phyloP scores from a whole-genome alignment of 176 grass and related monocot species.

The Pontederia crassipes region DNA sequence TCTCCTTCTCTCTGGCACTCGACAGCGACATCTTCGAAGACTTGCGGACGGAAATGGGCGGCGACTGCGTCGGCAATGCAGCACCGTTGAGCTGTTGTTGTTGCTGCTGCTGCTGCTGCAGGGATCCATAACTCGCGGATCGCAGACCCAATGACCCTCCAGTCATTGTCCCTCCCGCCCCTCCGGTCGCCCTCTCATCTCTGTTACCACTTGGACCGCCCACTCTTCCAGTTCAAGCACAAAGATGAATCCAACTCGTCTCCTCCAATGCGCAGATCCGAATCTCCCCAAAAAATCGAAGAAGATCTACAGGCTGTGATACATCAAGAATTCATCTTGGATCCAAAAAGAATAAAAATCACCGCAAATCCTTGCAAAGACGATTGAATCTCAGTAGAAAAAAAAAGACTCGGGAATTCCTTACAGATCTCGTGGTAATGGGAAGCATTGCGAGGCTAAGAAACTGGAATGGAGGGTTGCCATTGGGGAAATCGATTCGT shows the following conservation, averaged over 20 bases:
- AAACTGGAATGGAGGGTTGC: too few species aligned
- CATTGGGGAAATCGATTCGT: too few species aligned
- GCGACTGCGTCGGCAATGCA: conserved; percentile 19
- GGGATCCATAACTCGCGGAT: conserved; percentile 80
- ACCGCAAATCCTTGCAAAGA: too few species aligned
- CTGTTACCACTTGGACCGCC: conserved; percentile 8
- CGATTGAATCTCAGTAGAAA: too few species aligned
- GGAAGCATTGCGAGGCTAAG: too few species aligned
- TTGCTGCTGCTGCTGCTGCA: conserved; percentile 46
- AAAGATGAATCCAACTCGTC: background rate
- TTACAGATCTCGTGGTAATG: too few species aligned
- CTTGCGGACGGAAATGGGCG: conserved; percentile 34
- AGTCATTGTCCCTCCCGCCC: conserved; percentile 32
- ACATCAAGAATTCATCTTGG: too few species aligned
- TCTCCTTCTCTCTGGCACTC: conserved; percentile 30
- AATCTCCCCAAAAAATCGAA: too few species aligned
- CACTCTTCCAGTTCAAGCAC: background rate
- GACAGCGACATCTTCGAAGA: conserved; percentile 34
- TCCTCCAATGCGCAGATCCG: too few species aligned
- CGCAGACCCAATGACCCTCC: conserved; percentile 75
- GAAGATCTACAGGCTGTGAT: too few species aligned
- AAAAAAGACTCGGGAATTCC: too few species aligned
- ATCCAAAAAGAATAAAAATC: too few species aligned
- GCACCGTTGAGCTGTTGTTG: conserved; percentile 13
- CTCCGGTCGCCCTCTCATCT: conserved; percentile 24